Evolutionary conservation across 768 basidiomycete species (phyloP), one percentile per base, ranked within the genome.

Genomic region (Pisolithus sp.): DNA sequence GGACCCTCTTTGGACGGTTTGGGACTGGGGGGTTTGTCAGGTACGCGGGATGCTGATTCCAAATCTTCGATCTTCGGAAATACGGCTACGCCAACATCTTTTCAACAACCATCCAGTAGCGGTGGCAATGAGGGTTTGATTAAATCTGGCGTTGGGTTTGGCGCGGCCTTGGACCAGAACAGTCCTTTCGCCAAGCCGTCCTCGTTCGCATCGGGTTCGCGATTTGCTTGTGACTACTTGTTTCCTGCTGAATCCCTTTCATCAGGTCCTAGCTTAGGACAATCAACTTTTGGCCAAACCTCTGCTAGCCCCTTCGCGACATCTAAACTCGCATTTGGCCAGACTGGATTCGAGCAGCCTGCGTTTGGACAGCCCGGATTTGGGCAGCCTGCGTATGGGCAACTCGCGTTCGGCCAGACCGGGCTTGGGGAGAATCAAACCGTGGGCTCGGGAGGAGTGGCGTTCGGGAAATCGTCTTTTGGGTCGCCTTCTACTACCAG

Each of bases 301-400:
- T 15, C 34, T 3, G 15, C 34, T 34, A 34, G 34, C 34, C 34
- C 34, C 12, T 12, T 34, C 34, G 13, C 34, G 34, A 13, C 34
- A 34, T 15, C 23, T 12, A 9, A 51, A 40, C 38, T 53, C 36
- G 37, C 57, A 4, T 71, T 72, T 52, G 66, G 66, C 7, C 67
- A 69, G 23, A 53, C 67, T 36, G 52, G 57, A 6, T 76, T 75
- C 54, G 74, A 72, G 2, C 68, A 71, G 39, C 53, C 73, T 7
- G 55, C 68, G 3, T 77, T 78, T 53, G 72, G 73, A 2, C 68
- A 72, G 45, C 54, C 72, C 18, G 58, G 63, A 2, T 64, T 69
- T 41, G 61, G 62, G 39, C 60, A 66, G 28, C 39, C 57, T 6
- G 51, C 55, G 36, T 45, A 45, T 10, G 53, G 55, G 34, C 17